Evolutionary conservation across 257 asterid genomes (phyloP).

Genomic region (Capsicum pubescens): DNA sequence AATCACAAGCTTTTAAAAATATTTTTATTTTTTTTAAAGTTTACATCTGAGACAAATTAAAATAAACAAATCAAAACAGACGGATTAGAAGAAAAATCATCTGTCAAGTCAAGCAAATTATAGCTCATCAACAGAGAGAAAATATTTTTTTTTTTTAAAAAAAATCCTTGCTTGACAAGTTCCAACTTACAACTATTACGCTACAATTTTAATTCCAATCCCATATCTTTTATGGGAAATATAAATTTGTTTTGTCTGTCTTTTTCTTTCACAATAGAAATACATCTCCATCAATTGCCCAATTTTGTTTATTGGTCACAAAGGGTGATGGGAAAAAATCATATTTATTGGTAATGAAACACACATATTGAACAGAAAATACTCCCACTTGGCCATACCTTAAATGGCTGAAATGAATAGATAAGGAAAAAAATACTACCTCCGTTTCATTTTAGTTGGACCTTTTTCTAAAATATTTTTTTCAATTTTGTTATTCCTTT

Average conservation of each 20-base stretch:
- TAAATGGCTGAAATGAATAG: neutral
- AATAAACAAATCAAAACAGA: no score
- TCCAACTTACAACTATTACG: neutral
- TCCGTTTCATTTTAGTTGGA: no score
- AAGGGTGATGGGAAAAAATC: neutral
- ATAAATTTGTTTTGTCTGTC: neutral
- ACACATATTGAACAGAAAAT: neutral
- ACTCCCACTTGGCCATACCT: slow-evolving; percentile 8
- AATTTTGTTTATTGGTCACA: slow-evolving; percentile 12
- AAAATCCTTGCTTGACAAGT: neutral
- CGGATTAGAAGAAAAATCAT: neutral
- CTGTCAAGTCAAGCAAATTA: neutral
- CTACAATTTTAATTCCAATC: neutral
- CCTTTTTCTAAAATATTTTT: no score
- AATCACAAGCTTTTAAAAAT: no score
- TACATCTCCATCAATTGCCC: neutral
- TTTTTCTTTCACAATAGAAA: neutral
- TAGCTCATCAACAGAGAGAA: neutral
- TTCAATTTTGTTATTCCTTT: no score
- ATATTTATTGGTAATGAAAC: neutral
- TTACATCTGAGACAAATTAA: no score
- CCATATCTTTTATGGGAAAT: neutral
- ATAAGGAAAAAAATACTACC: neutral
- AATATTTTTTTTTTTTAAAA: neutral
- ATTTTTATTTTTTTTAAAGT: no score